A percentile compares a stretch with the other conserved stretches of the same genome.
These are phyloP conservation scores for Sporothrix globosa DNA, from an alignment of 2,329 filamentous ascomycete genomes.

Conservation along the genomic window DNA sequence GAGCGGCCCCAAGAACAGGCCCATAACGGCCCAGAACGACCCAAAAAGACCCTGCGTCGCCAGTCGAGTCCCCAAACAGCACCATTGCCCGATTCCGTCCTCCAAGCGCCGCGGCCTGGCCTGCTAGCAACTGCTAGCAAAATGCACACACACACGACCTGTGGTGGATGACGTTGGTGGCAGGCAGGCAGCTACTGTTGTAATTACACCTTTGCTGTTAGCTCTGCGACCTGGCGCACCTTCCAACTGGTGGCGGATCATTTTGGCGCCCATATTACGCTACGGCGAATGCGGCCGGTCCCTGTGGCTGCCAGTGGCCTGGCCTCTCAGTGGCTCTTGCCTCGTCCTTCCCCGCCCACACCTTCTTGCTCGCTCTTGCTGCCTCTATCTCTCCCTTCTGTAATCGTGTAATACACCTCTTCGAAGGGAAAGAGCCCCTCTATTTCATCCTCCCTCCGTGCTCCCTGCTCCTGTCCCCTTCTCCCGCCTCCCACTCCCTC, in stretches of 20 bases:
- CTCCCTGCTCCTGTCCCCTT: neutral
- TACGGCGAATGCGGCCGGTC: conserved; percentile 24
- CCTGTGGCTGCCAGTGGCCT: neutral
- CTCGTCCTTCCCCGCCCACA: neutral
- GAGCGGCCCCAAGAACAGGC: neutral
- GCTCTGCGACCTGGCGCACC: neutral
- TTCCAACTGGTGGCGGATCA: conserved; percentile 10
- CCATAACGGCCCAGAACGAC: neutral
- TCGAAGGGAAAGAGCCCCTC: conserved; percentile 20
- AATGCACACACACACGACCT: too few species aligned
- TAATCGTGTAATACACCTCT: neutral
- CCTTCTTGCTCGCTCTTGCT: neutral
- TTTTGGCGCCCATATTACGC: conserved; percentile 9
- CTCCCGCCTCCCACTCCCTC: conserved; percentile 1
- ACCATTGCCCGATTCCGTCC: neutral
- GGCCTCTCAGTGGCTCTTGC: conserved; percentile 7
- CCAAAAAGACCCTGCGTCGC: neutral
- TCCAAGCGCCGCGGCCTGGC: neutral
- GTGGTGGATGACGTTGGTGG: conserved; percentile 24
- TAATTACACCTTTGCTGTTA: neutral
- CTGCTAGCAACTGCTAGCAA: neutral
- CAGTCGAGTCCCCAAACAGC: neutral
- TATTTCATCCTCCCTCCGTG: conserved; percentile 7
- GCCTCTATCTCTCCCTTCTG: neutral
- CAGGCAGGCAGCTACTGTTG: conserved; percentile 4